Evolutionary conservation across 306 rosid species (phyloP).

Genomic region (Prunus armeniaca): DNA sequence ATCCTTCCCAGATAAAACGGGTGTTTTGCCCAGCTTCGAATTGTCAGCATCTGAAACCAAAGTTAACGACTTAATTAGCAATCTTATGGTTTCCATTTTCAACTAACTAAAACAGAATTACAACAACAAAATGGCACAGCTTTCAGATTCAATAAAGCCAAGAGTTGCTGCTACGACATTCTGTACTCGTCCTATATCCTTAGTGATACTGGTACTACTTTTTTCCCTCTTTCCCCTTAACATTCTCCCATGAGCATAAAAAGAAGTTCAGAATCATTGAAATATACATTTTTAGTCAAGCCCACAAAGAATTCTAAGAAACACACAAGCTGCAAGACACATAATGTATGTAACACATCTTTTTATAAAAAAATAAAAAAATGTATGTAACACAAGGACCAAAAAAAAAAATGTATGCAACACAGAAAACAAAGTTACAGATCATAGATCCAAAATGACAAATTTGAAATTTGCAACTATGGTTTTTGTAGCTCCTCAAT

Average conservation of each 20-base stretch:
- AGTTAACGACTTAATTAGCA: constrained; percentile 25
- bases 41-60: constrained; percentile 66
- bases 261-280: not conserved
- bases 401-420: no score
- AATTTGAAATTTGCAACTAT: not conserved
- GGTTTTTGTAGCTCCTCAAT: not conserved
- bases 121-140: not conserved
- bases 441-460: not conserved
- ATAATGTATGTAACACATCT: not conserved
- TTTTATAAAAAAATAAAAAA: no score
- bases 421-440: not conserved
- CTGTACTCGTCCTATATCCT: not conserved
- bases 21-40: constrained; percentile 51
- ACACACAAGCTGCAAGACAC: not conserved
- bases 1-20: constrained; percentile 54
- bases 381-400: no score
- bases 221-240: not conserved
- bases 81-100: constrained; percentile 9
- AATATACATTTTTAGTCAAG: not conserved
- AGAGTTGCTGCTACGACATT: not conserved
- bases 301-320: not conserved
- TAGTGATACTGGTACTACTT: not conserved
- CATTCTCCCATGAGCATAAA: not conserved
- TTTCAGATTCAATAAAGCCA: not conserved
- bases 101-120: not conserved